Conservation (phyloP, 176 grass and related monocot genomes). For the Tillandsia leiboldiana region DNA sequence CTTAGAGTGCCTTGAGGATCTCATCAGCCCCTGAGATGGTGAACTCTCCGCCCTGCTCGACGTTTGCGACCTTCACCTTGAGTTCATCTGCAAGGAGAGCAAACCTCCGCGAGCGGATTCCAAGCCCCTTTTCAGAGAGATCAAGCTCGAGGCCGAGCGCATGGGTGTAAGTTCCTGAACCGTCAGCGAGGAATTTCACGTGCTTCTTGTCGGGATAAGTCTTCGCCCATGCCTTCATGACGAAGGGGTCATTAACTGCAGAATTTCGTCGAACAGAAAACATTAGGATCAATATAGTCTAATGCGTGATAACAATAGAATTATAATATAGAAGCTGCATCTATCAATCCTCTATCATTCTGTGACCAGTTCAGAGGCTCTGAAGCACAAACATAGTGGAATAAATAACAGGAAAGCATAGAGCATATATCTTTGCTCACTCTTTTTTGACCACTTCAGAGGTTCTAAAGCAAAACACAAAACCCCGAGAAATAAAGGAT, state of each 20-base stretch:
- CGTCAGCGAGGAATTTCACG: conserved; percentile 93
- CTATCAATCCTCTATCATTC: too few species aligned
- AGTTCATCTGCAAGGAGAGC: conserved; percentile 72
- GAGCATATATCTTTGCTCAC: too few species aligned
- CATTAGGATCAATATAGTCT: too few species aligned
- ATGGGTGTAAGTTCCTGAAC: conserved; percentile 60
- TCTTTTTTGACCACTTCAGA: too few species aligned
- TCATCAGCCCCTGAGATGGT: conserved; percentile 92
- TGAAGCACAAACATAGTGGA: too few species aligned
- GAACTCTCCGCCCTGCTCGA: conserved; percentile 89
- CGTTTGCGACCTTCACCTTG: conserved; percentile 64
- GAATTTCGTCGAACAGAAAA: too few species aligned
- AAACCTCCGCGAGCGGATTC: conserved; percentile 61
- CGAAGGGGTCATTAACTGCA: conserved; percentile 82
- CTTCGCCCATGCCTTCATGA: conserved; percentile 90
- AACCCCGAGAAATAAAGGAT: too few species aligned
- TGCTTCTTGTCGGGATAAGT: conserved; percentile 81
- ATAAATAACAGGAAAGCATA: too few species aligned
- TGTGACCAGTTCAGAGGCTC: too few species aligned
- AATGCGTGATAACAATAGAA: too few species aligned
- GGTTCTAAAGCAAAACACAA: too few species aligned
- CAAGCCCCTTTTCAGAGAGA: conserved; percentile 70
- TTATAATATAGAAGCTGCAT: too few species aligned
- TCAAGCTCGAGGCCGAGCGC: conserved; percentile 83
- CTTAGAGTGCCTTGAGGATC: conserved; percentile 75